Evolutionary conservation across 352 stramenopile genomes (phyloP), one percentile per base, ranked within the genome.

Genomic region (Thalassiosira livingstoniorum): DNA sequence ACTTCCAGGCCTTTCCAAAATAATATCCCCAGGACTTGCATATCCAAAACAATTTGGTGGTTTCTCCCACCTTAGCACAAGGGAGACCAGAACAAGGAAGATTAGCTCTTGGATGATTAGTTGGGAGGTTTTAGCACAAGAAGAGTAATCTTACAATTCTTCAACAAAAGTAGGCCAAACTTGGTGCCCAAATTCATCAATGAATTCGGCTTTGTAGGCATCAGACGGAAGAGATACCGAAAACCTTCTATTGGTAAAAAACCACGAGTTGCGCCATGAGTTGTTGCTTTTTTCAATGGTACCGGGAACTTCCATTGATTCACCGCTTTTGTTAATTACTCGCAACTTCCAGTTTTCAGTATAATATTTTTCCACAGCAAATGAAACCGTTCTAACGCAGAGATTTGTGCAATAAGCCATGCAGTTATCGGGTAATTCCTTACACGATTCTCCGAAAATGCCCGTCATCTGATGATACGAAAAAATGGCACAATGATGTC

Each of bases 341-440:
- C 51, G 35, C 5, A 88, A 55, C 58, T 80, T 81, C 42, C 71
- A 82, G 47, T 87, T 80, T 32, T 89, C 83, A 0, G 83, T 89
- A 65, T 72, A 78, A 73, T 82, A 86, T 43, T 86, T 75, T 25
- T 87, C 78, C n/a, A 86, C 80, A 29, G 39, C 68, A 18, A 75
- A 82, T 15, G 45, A 76, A 18, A 89, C 35, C 21, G 69, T 80
- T 47, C 78, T 71, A 29, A 89, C 64, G 60, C 83, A 89, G 29
- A 70, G 15, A 51, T 60, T 63, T 27, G 78, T 25, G 63, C 83
- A 89, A 39, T 82, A 89, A 15, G 78, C 47, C 64, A 89, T 62
- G 65, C 83, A 89, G 35, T 79, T 75, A 51, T 43, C 73, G 47
- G 70, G 15, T 29, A 68, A 65, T 29, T 82, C 39, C 31, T 54